Evolutionary conservation across 768 basidiomycete species (phyloP).

Genomic region (Lactifluus subvellereus): DNA sequence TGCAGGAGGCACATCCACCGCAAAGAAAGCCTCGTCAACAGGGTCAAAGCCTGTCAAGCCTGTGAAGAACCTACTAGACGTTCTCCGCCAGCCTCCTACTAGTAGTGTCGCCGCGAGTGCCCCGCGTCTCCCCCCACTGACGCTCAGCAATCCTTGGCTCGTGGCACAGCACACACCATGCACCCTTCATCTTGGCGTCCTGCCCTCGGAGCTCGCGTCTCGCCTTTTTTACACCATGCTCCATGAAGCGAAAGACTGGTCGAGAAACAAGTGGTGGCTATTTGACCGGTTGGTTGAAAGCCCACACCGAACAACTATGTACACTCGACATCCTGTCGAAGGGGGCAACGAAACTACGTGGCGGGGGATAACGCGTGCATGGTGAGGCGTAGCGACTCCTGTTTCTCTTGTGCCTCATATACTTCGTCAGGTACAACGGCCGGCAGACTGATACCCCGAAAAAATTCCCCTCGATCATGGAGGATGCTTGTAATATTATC

Average conservation of each 20-base stretch:
- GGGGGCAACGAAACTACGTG: conserved; percentile 43
- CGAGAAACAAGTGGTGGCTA: conserved; percentile 78
- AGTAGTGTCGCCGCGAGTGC: neutral
- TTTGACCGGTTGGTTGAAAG: conserved; percentile 79
- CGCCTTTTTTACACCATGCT: conserved; percentile 69
- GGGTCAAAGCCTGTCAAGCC: conserved; percentile 16
- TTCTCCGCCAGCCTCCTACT: conserved; percentile 20
- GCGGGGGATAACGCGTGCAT: conserved; percentile 71
- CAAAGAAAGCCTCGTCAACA: neutral
- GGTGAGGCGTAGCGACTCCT: conserved; percentile 38
- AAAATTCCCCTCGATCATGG: conserved; percentile 62
- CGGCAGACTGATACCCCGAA: conserved; percentile 50
- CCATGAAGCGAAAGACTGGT: conserved; percentile 55
- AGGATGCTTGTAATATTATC: conserved; percentile 67
- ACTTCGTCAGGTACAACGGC: conserved; percentile 67
- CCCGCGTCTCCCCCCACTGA: conserved; percentile 52
- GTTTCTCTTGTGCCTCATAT: neutral
- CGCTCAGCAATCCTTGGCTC: conserved; percentile 54
- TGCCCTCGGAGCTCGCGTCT: conserved; percentile 73
- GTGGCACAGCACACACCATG: conserved; percentile 69
- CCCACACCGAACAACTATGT: conserved; percentile 79
- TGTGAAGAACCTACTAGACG: conserved; percentile 19
- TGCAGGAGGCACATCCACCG: neutral
- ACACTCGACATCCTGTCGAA: conserved; percentile 39
- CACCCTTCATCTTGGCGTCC: conserved; percentile 61